Conservation (phyloP, 805 yeast genomes). For the Nakazawaea pomicola region DNA sequence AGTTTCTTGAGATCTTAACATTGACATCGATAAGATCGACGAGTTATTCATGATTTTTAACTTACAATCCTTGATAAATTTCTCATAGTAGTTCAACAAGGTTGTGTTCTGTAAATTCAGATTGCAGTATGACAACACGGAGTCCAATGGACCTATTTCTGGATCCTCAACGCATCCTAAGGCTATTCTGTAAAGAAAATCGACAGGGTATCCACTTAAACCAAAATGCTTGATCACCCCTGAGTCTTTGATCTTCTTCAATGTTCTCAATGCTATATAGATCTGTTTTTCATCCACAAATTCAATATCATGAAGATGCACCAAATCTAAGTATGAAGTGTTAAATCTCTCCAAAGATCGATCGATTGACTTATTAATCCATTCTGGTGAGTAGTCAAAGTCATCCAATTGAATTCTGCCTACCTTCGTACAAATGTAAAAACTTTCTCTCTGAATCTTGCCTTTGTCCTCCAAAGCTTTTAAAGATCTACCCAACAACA, state of each 20-base stretch:
- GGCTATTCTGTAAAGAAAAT: constrained; percentile 54
- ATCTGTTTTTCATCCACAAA: constrained; percentile 56
- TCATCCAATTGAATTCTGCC: constrained; percentile 67
- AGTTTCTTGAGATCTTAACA: constrained; percentile 63
- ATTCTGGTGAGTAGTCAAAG: constrained; percentile 66
- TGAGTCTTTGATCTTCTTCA: constrained; percentile 53
- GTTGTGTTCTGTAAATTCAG: constrained; percentile 74
- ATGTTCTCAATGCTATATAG: constrained; percentile 56
- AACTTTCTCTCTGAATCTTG: constrained; percentile 52
- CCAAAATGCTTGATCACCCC: constrained; percentile 69
- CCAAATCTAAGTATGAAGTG: constrained; percentile 71
- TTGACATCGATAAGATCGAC: constrained; percentile 84
- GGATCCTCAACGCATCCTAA: constrained; percentile 26
- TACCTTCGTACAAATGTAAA: constrained; percentile 78
- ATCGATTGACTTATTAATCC: constrained; percentile 56
- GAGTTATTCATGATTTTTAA: constrained; percentile 67
- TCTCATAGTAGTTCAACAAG: constrained; percentile 41
- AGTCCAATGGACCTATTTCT: constrained; percentile 63
- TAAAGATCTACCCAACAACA: constrained; percentile 64
- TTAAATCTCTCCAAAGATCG: constrained; percentile 65
- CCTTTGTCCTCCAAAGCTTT: constrained; percentile 25
- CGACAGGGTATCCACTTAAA: constrained; percentile 82
- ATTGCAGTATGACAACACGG: constrained; percentile 73
- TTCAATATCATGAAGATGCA: constrained; percentile 87
- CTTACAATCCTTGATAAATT: constrained; percentile 47